Evolutionary conservation across 257 asterid genomes (phyloP).

Genomic region (Jacaranda mimosifolia): DNA sequence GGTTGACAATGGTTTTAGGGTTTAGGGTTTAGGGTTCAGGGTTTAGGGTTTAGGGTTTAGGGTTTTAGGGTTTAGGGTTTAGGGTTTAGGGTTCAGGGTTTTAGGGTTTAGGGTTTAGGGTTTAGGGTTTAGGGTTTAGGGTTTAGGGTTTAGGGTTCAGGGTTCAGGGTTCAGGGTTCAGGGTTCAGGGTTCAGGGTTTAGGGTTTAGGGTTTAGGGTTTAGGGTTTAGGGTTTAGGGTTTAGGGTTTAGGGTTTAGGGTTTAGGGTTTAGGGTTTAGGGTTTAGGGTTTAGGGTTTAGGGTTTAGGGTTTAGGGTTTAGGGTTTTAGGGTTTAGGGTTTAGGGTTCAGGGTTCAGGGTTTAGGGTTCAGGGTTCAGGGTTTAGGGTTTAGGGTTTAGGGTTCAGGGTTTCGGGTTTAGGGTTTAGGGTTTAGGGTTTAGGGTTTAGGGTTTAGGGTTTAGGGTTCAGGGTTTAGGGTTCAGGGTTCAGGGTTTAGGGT

Average conservation of each 20-base stretch:
- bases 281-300: conserved; percentile 41
- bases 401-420: conserved; percentile 29
- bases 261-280: conserved; percentile 32
- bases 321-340: conserved; percentile 27
- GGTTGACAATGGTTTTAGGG: too few relatives aligned
- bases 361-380: conserved; percentile 26
- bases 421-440: conserved; percentile 34
- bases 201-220: conserved; percentile 34
- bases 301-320: conserved; percentile 41
- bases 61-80: conserved; percentile 45
- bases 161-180: conserved; percentile 26
- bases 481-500: conserved; percentile 28
- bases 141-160: conserved; percentile 15
- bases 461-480: conserved; percentile 26
- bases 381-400: conserved; percentile 31
- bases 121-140: conserved; percentile 31
- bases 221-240: conserved; percentile 33
- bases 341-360: conserved; percentile 32
- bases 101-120: conserved; percentile 31
- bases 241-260: conserved; percentile 29
- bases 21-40: conserved; percentile 38
- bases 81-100: conserved; percentile 40
- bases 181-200: conserved; percentile 33
- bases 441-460: conserved; percentile 33
- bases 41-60: conserved; percentile 40